Base-by-base conservation (phyloP, 2,329 filamentous ascomycete species). In the Cordyceps pruinosa region DNA sequence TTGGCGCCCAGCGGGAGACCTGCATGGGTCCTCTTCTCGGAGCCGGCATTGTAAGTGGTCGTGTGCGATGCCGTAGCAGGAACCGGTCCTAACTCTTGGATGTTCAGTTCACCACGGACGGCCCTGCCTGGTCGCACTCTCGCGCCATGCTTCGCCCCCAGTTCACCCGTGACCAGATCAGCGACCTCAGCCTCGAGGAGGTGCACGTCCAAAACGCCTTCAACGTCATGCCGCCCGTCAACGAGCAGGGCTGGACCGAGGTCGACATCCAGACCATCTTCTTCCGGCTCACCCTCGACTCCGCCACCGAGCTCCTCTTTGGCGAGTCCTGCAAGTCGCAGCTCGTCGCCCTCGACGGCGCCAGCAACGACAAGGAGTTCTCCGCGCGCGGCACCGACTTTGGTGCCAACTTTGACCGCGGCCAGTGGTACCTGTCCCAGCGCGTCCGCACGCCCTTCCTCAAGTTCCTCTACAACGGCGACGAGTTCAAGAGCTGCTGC, bases 401-500 rank as follows among this genome's bases (percentile, higher is more conserved):
- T 37, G 66, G 68, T 59, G 60, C 65, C 39, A 67, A 70, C 45
- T 71, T 70, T 48, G 69, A 72, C 58, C 63, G 58, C 9, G 64
- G 70, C 25, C 72, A 65, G 72, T 77, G 65, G 73, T 73, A 52
- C 74, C 74, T 67, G 74, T 68, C 75, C 56, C 72, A 76, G 19
- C 88, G 89, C 64, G 84, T 70, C 7, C 70, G 73, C 2, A 62
- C 77, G 5, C 71, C 70, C 3, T 71, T 71, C 41, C 65, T 74
- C 50, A 76, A 77, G 64, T 79, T 76, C 72, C 61, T 79, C 2
- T 66, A 75, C n/a, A 70, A 73, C 34, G 69, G 83, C 1, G 73
- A 81, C 49, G 79, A 82, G 3, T 89, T 90, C 68, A 76, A 75
- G 59, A 79, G 82, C 58, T 81, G 85, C 9, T 85, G 89, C 53